Evolutionary conservation across 2,329 filamentous ascomycete genomes (phyloP), one percentile per base, ranked within the genome.

Genomic region (Coleophoma crateriformis): DNA sequence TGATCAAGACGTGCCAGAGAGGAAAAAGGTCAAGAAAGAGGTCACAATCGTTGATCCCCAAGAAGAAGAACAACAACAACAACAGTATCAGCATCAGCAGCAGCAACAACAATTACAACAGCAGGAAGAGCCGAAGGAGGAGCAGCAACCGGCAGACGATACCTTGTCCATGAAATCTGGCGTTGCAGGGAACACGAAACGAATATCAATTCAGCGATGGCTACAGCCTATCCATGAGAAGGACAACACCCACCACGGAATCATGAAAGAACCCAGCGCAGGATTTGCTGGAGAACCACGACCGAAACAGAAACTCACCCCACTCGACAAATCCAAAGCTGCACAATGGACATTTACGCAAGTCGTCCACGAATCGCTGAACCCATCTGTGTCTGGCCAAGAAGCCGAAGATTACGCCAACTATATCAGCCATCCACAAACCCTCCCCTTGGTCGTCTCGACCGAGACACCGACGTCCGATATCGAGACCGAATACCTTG

Each of bases 271-370:
- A 35, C 52, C 61, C 45, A 46, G 54, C 46, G 11, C 32, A 22
- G 45, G 46, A 45, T 43, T 51, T 10, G 43, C 49, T 10, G 61
- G 63, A 8, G 54, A 56, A 14, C 55, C 63, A 34, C 57, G 56
- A 7, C 51, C 57, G 2, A 77, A 75, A 58, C 68, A 72, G 20
- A 83, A 84, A 57, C 71, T 76, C 40, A 82, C 82, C 2, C 69
- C 74, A 0, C 75, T 84, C 3, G 87, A 95, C 61, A 95, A 95
- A 69, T 81, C 84, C 27, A 87, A 87, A 35, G 86, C 87, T 49
- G 87, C 89, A 13, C 90, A 96, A 65, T 91, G 88, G 85, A 95
- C 89, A 0, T 86, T 96, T 44, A 86, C 86, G 15, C 87, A 95
- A 62, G 85, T 96, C 45, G 87, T 96, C 41, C 78, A 85, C 47